Percentiles rank a stretch among this genome's conserved stretches.
phyloP scores from a whole-genome alignment of 441 rosid species.

The Populus hybrid region DNA sequence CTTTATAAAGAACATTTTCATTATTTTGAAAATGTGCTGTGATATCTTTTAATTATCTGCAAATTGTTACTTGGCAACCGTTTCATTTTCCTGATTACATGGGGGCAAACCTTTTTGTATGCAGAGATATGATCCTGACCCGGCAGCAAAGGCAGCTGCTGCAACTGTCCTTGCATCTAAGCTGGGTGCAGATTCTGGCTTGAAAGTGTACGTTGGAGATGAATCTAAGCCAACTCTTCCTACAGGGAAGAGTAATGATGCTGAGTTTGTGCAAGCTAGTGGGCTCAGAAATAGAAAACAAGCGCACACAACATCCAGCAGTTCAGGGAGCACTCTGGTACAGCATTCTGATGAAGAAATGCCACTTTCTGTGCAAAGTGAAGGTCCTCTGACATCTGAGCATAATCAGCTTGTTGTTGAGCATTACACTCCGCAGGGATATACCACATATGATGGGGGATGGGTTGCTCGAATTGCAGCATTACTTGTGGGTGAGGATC shows the following conservation, averaged over 20 bases:
- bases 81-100: neutral
- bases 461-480: constrained; percentile 92
- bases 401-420: constrained; percentile 54
- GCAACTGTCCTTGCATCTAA: constrained; percentile 93
- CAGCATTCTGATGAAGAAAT: constrained; percentile 42
- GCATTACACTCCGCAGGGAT: constrained; percentile 55
- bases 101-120: constrained; percentile 9
- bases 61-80: neutral
- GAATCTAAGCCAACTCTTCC: constrained; percentile 44
- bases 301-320: constrained; percentile 39
- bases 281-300: constrained; percentile 79
- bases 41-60: neutral
- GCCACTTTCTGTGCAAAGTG: constrained; percentile 30
- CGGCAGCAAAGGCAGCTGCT: constrained; percentile 98
- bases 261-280: constrained; percentile 51
- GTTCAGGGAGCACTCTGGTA: constrained; percentile 42
- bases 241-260: constrained; percentile 57
- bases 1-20: neutral
- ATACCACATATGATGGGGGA: constrained; percentile 52
- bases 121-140: constrained; percentile 96
- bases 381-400: constrained; percentile 38
- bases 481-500: constrained; percentile 91
- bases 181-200: constrained; percentile 88
- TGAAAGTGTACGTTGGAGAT: constrained; percentile 68
- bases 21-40: constrained; percentile 5